Conservation (phyloP, 1,284 basidiomycete genomes). For the Melampsora occidentalis region DNA sequence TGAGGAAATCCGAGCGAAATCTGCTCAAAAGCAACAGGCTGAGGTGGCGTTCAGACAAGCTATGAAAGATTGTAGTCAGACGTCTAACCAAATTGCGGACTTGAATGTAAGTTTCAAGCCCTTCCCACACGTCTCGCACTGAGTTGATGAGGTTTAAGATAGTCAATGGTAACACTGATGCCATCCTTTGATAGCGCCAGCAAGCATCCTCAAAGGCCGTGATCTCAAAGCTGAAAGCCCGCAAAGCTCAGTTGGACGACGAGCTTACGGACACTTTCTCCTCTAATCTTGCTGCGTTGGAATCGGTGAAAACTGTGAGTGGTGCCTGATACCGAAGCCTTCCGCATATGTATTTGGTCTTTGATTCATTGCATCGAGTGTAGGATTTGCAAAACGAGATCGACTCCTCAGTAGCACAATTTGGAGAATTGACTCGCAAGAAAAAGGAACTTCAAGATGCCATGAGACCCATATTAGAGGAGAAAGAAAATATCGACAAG, state of each 20-base stretch:
- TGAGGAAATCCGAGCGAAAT: too few species aligned
- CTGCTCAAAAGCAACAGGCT: neutral
- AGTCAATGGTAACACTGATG: neutral
- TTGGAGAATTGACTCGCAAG: constrained; percentile 4
- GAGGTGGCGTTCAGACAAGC: neutral
- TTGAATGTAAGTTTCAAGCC: neutral
- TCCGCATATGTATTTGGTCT: neutral
- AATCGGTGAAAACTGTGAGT: constrained; percentile 56
- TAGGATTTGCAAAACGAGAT: constrained; percentile 30
- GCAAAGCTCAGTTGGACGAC: constrained; percentile 58
- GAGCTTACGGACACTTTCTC: constrained; percentile 73
- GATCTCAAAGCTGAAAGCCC: constrained; percentile 48
- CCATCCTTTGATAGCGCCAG: constrained; percentile 13
- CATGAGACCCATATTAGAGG: constrained; percentile 11
- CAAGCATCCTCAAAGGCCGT: constrained; percentile 45
- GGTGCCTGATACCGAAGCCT: neutral
- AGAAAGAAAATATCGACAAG: constrained; percentile 11
- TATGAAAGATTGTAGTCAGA: neutral
- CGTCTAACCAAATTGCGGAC: neutral
- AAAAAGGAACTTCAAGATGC: neutral
- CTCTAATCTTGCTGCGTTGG: constrained; percentile 66
- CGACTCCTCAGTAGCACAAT: constrained; percentile 14
- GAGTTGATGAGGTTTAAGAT: neutral
- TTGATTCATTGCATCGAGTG: neutral
- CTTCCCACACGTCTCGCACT: neutral